Evolutionary conservation across 805 yeast species (phyloP), one percentile per base, ranked within the genome.

Genomic region (Pichia exigua): DNA sequence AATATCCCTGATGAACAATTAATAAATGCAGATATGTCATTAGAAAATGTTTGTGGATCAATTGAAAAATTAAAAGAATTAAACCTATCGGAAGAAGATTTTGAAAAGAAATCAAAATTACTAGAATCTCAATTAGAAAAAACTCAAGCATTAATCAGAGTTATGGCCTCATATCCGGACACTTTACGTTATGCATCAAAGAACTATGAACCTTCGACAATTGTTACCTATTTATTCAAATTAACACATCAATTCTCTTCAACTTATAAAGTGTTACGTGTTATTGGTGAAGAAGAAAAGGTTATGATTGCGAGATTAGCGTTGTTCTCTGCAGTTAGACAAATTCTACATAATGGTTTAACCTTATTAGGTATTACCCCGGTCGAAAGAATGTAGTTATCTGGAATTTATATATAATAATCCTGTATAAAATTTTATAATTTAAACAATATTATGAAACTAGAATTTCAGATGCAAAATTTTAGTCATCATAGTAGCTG

Each of bases 241-340:
- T 77, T 94, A 62, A 82, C 97, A 15, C 99, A 94, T 68, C 85
- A 84, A 69, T 96, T 94, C 46, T 90, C 97, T 18, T 87, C 94
- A n/a, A 87, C 97, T 71, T 94, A 94, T 73, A 96, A 90, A 64
- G 84, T 87, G 48, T 76, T 94, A 66, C 89, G 99, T 95, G 98
- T 94, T 56, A 89, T 95, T 59, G 97, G 97, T 56, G 98, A 94
- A 74, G 85, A 84, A 56, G 79, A 80, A 65, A 91, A 86, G 48
- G 74, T 94, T 63, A 92, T 97, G 49, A 68, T 77, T 52, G 97
- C 98, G 30, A 86, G 98, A 72, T 76, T 92, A 70, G 97, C 98
- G 3, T 78, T 94, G 58, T 94, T 91, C 69, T 76, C 85, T 49
- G 76, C 96, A 57, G 96, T 97, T 48, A 83, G 91, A 72, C 95